Base-by-base conservation (phyloP, 208 protist species). In the Leishmania major region DNA sequence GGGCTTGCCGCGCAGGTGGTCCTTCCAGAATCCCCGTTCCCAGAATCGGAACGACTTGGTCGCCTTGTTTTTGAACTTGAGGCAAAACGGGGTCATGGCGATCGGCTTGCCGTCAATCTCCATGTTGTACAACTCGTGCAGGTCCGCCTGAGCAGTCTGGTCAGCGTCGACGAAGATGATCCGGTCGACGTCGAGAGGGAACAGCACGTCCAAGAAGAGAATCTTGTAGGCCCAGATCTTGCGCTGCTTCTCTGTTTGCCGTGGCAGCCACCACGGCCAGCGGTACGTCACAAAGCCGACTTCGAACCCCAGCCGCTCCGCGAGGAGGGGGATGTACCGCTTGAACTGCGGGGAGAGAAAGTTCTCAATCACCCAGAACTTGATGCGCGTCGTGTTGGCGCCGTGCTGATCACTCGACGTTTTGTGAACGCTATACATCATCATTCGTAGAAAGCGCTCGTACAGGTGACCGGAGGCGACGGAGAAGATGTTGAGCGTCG, bases 191-290 rank as follows among this genome's bases (percentile, higher is more conserved):
- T 98, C 87, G 17, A 97, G 86, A 10, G 99, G 99, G 84, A 99
- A 99, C 11, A 99, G 81, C 4, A 99, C 99, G 89, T 99, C 99
- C 3, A 99, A 90, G 91, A 99, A 99, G 11, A 99, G 92, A 74
- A 99, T 99, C 89, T 99, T 99, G 92, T 99, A 99, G 25, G 91
- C 99, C 99, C 99, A 99, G 82, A 99, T 99, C 22, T 98, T 98
- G 55, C 99, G 93, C 87, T 99, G 97, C 95, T 99, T 99, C 71
- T 99, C 95, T 28, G 93, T 96, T 90, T 99, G 99, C 81, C 88
- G 86, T 69, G 91, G 84, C 55, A 99, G 89, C 98, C 98, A 99
- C 76, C 78, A 90, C 70, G 99, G 99, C 99, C 99, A 99, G 82
- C 99, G 94, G 91, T 99, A 99, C 11, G 91, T 98, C 4, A 99